A percentile compares a stretch with the other conserved stretches of the same genome.
Conservation (phyloP, 495 filamentous ascomycete species). For the Poronia punctata region DNA sequence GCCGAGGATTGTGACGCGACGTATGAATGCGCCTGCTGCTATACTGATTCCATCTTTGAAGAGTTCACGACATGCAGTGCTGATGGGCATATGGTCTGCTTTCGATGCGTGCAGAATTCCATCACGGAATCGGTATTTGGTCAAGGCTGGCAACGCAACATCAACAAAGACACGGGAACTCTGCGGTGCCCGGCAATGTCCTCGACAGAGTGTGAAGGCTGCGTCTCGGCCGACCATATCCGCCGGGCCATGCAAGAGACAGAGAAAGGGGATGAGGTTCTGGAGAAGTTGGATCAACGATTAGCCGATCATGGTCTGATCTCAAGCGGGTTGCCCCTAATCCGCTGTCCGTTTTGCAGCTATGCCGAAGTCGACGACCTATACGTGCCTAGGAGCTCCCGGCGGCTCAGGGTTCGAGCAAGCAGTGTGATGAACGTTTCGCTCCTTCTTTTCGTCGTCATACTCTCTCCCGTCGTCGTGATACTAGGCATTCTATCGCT, state of each 20-base stretch:
- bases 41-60: slow-evolving; percentile 69
- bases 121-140: slow-evolving; percentile 83
- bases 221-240: slow-evolving; percentile 60
- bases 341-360: slow-evolving; percentile 82
- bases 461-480: slow-evolving; percentile 47
- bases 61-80: slow-evolving; percentile 68
- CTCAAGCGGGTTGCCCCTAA: slow-evolving; percentile 63
- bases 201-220: slow-evolving; percentile 62
- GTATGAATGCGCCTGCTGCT: slow-evolving; percentile 91
- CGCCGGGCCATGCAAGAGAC: slow-evolving; percentile 61
- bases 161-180: slow-evolving; percentile 61
- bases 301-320: slow-evolving; percentile 64
- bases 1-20: slow-evolving; percentile 63
- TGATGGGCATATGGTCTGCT: slow-evolving; percentile 77
- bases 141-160: slow-evolving; percentile 79
- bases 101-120: slow-evolving; percentile 70
- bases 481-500: slow-evolving; percentile 35
- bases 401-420: slow-evolving; percentile 43
- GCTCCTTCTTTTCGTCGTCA: slow-evolving; percentile 35
- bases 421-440: slow-evolving; percentile 38
- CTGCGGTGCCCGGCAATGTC: slow-evolving; percentile 75
- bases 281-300: slow-evolving; percentile 67
- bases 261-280: slow-evolving; percentile 59
- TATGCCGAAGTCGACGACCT: slow-evolving; percentile 85
- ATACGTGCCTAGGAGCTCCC: slow-evolving; percentile 48